Base-by-base conservation (phyloP, 257 asterid species). In the Solanum boliviense region DNA sequence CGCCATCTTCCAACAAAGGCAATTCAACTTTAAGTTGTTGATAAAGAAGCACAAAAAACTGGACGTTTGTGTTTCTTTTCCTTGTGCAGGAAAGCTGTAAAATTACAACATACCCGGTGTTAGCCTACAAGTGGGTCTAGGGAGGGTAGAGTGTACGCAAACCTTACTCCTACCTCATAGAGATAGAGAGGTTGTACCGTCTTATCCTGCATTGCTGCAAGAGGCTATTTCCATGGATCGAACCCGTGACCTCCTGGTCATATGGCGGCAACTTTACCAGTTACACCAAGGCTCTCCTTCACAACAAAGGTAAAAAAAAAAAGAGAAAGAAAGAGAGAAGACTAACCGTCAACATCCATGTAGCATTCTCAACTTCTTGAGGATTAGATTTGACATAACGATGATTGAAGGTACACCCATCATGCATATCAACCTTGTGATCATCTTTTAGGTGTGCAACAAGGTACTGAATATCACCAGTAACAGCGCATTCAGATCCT, bases 351-450 rank as follows among this genome's bases (percentile, higher is more conserved):
- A 92, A 74, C 93, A 92, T 91, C 92, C 93, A 92, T 84, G 92
- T 91, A 41, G 91, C 92, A 56, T 89, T 90, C 48, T 90, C 91
- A 39, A 91, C 90, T 85, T 90, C 92, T 68, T 89, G 92, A 31
- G 92, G 91, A 81, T 90, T 87, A 60, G 93, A 84, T 67, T 89
- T 91, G 71, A 91, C 93, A 86, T 91, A 91, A n/a, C 93, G 91
- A 71, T 91, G 93, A 81, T 91, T 90, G 87, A 91, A 91, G 82
- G 93, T 89, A 88, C 88, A 86, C 4, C 93, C 92, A 56, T 87
- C 85, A 75, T 91, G 92, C 92, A 90, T 89, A 86, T 91, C 93
- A 56, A 90, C 93, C 82, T 90, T 90, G 88, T 91, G 93, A 88
- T 91, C 91, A 83, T 89, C 88, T 84, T 88, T 89, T 41, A 91